Evolutionary conservation across 2,329 filamentous ascomycete genomes (phyloP), one percentile per base, ranked within the genome.

Genomic region (Aspergillus proliferans): DNA sequence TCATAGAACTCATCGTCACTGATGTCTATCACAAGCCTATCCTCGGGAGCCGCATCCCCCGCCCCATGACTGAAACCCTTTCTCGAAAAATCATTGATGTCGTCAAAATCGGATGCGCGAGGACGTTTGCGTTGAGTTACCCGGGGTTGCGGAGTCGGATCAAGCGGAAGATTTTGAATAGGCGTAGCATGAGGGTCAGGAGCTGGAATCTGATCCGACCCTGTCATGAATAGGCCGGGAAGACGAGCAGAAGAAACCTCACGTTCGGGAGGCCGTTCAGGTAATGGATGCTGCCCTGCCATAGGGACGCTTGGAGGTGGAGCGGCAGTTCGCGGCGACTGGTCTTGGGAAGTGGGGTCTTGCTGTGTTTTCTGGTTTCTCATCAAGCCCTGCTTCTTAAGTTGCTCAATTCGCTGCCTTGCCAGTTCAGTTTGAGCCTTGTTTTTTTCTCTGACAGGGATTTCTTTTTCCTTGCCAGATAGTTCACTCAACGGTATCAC

Each of bases 1-100:
- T 58, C 64, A 44, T 69, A 66, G 7, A 66, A 74, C 50, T 85
- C 83, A 55, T 85, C 82, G 24, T 95, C 91, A 62, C 88, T 95
- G 36, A 94, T 85, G 55, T 94, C 82, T 57, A 95, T 95, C 36
- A 95, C 80, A 46, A 95, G 79, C 2, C 79, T 79, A 45, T 83
- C 76, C 21, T 84, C 76, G 46, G 78, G 72, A 21, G 52, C 47
- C 3, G 28, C 41, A n/a, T 47, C 45, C 21, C 44, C 53, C 3
- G 46, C 74, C 43, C 74, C 75, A 41, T 84, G 80, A 10, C 79
- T 80, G 58, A 85, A 84, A 3, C 82, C 79, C 44, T 84, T 81
- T 58, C 87, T 87, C 14, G 68, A 59, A 10, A 71, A 61, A 33
- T 58, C 58, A 0, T 74, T 69, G 18, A 75, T 72, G n/a, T 81